Conservation (phyloP, 441 rosid genomes). For the Euphorbia schlechtendalii region DNA sequence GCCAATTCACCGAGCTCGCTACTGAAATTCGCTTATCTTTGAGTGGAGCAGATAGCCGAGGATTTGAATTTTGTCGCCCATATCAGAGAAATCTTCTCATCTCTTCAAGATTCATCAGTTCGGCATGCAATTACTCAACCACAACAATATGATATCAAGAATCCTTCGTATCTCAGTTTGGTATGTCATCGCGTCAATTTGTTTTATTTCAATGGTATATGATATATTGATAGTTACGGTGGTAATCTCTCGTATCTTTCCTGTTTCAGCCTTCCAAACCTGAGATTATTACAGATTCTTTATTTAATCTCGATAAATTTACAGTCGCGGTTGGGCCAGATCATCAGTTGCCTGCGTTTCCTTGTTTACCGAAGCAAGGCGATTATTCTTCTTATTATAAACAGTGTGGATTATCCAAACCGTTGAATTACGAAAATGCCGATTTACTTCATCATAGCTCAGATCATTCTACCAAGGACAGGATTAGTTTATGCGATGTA, state of each 20-base stretch:
- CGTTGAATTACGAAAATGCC: conserved; percentile 33
- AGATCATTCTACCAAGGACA: conserved; percentile 28
- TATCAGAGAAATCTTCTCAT: conserved; percentile 51
- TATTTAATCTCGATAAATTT: conserved; percentile 36
- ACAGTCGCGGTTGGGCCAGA: conserved; percentile 30
- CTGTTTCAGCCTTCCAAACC: conserved; percentile 49
- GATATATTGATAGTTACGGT: not conserved
- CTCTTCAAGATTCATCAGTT: conserved; percentile 48
- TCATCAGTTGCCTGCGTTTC: conserved; percentile 26
- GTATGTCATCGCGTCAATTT: conserved; percentile 12
- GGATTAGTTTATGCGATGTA: conserved; percentile 29
- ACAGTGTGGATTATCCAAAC: conserved; percentile 30
- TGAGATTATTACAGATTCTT: conserved; percentile 31
- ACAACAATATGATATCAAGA: conserved; percentile 33
- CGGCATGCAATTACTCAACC: conserved; percentile 34
- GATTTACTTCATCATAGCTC: conserved; percentile 32
- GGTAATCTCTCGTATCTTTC: conserved; percentile 18
- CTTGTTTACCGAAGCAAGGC: conserved; percentile 26
- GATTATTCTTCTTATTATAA: conserved; percentile 25
- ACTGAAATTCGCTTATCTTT: conserved; percentile 14
- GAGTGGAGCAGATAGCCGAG: conserved; percentile 58
- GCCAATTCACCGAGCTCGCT: not conserved
- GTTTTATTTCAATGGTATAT: conserved; percentile 12
- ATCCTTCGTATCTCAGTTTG: conserved; percentile 31
- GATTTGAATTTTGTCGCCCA: conserved; percentile 55